A percentile compares a stretch with the other conserved stretches of the same genome.
phyloP scores from a whole-genome alignment of 306 rosid species.

The Leucaena leucocephala region DNA sequence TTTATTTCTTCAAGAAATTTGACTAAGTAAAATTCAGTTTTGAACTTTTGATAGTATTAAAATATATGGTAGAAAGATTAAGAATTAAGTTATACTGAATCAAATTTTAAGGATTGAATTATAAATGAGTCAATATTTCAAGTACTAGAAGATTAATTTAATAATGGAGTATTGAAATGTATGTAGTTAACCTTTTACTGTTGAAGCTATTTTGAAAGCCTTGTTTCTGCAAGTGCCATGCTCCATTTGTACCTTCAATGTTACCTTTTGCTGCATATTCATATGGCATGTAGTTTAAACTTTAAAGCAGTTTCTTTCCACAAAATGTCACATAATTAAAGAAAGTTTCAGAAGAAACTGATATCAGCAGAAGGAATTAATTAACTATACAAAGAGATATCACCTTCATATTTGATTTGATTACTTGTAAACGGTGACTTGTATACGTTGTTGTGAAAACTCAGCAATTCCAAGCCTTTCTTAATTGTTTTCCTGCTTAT shows the following conservation, averaged over 20 bases:
- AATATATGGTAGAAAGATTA: no score
- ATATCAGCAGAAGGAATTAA: background rate
- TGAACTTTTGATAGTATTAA: no score
- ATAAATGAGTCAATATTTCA: no score
- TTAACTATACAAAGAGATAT: background rate
- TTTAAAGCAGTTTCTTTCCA: background rate
- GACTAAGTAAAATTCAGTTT: no score
- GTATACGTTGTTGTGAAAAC: background rate
- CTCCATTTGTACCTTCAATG: background rate
- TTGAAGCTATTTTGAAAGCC: background rate
- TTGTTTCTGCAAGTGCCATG: background rate
- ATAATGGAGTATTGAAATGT: background rate
- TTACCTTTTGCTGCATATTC: slow-evolving; percentile 4
- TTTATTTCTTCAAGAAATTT: no score
- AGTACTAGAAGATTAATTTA: no score
- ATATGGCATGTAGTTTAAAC: background rate
- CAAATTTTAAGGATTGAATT: no score
- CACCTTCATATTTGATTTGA: background rate
- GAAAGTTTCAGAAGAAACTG: background rate
- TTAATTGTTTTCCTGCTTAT: background rate
- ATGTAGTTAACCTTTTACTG: background rate
- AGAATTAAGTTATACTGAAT: no score
- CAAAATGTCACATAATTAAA: background rate
- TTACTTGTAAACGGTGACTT: background rate
- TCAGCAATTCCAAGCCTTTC: background rate